Percentiles rank a stretch among this genome's conserved stretches.
phyloP scores from a whole-genome alignment of 1,284 basidiomycete genomes.

The Trametes polyzona region DNA sequence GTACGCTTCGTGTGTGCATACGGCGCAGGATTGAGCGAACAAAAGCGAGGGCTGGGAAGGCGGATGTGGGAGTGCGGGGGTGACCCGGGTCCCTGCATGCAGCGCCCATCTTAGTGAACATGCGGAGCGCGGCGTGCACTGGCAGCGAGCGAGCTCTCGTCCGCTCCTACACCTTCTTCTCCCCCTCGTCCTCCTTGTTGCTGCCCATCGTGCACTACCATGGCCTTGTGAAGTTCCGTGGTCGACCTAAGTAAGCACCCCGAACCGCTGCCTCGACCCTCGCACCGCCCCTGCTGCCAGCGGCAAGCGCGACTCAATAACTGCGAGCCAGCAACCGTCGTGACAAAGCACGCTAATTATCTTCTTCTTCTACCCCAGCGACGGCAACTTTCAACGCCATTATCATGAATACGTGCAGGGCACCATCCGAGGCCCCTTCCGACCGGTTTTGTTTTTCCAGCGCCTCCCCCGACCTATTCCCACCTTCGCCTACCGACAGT shows the following conservation, averaged over 20 bases:
- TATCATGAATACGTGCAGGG: slow-evolving; percentile 32
- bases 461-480: slow-evolving; percentile 14
- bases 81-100: not conserved
- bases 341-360: slow-evolving; percentile 22
- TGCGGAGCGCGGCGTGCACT: slow-evolving; percentile 13
- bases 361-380: slow-evolving; percentile 12
- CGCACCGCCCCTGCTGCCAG: slow-evolving; percentile 23
- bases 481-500: slow-evolving; percentile 7
- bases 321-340: not conserved
- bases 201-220: slow-evolving; percentile 16
- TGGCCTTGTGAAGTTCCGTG: slow-evolving; percentile 32
- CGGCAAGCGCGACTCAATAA: slow-evolving; percentile 32
- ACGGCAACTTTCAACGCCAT: slow-evolving; percentile 27
- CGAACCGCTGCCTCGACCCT: slow-evolving; percentile 37
- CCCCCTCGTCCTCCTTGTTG: slow-evolving; percentile 1
- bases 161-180: slow-evolving; percentile 15
- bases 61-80: too few species aligned
- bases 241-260: slow-evolving; percentile 24
- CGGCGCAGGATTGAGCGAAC: too few species aligned
- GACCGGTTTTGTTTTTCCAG: slow-evolving; percentile 17
- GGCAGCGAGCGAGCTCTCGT: slow-evolving; percentile 11
- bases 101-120: slow-evolving; percentile 10
- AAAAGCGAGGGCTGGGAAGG: not conserved
- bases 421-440: slow-evolving; percentile 18
- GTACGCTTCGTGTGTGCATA: too few species aligned